Evolutionary conservation across 345 rosid species (phyloP), one percentile per base, ranked within the genome.

Genomic region (Hibiscus syriacus): DNA sequence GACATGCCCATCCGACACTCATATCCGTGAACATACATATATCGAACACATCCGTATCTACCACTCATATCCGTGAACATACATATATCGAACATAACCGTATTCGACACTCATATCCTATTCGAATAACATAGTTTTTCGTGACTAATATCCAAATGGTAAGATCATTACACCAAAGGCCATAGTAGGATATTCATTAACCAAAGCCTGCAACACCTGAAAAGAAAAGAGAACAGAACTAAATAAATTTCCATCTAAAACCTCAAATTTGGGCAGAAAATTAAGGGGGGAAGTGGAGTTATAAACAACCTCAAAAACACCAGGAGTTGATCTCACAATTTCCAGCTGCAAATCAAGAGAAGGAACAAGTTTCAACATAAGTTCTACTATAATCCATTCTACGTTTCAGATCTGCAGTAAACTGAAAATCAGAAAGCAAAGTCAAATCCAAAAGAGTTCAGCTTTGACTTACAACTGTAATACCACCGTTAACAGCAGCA

Each of bases 321-420:
- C 80, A 68, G 86, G 88, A 26, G 90, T 84, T 30, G 90, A 80
- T 73, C 77, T 66, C 52, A 82, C 84, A 68, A 82, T 80, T 78
- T 86, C 88, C 77, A 86, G 66, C 90, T 82, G 70, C 77, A 78
- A 9, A 61, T 66, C 64, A 69, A 56, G 22, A 41, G 10, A 61
- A 16, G 57, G 49, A 70, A 53, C 23, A 43, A 10, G n/a, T 25
- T 46, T 45, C 55, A 19, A 26, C 30, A 61, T 13, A 12, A 43
- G 36, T 43, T 43, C 8, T 25, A n/a, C n/a, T n/a, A 43, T 5
- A 62, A 13, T 23, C 22, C 50, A 41, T 62, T 62, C 30, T 22
- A 13, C 4, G 0, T 30, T 17, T 17, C n/a, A 19, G 25, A 17
- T 59, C 32, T 32, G 45, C 26, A 19, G 64, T 2, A 59, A 55